phyloP scores from a whole-genome alignment of 169 alveolate genomes.

The Cryptosporidium parvum region DNA sequence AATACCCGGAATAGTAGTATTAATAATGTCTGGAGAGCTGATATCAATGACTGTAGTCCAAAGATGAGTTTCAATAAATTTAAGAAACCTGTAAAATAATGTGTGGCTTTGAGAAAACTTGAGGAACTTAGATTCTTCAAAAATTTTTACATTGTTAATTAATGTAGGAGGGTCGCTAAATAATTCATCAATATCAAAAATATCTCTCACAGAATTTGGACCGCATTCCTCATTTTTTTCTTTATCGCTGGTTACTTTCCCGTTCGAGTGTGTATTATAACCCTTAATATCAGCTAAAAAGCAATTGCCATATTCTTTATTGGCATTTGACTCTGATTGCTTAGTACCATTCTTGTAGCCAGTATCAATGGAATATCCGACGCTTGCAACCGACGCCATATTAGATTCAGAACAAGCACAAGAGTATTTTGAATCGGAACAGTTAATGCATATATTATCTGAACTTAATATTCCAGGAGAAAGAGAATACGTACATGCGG shows the following conservation, averaged over 20 bases:
- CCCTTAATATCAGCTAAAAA: not conserved
- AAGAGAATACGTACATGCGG: slow-evolving; percentile 44
- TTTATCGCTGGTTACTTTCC: not conserved
- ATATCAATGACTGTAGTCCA: slow-evolving; percentile 75
- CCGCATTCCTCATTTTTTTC: not conserved
- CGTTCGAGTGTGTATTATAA: not conserved
- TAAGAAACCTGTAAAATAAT: slow-evolving; percentile 54
- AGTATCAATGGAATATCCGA: not conserved
- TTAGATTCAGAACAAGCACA: slow-evolving; percentile 30
- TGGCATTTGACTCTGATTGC: not conserved
- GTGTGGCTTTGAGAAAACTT: slow-evolving; percentile 55
- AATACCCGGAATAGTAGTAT: slow-evolving; percentile 37
- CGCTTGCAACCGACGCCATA: not conserved
- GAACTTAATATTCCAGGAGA: slow-evolving; percentile 54
- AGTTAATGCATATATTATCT: slow-evolving; percentile 13
- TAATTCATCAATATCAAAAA: slow-evolving; percentile 26
- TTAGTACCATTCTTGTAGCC: not conserved
- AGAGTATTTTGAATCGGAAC: not conserved
- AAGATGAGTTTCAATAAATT: slow-evolving; percentile 56
- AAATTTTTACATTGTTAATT: slow-evolving; percentile 30
- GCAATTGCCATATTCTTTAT: not conserved
- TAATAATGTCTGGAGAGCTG: slow-evolving; percentile 66
- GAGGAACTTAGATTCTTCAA: slow-evolving; percentile 50
- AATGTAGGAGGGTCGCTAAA: slow-evolving; percentile 39
- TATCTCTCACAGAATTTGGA: not conserved